A percentile compares a stretch with the other conserved stretches of the same genome.
Evolutionary conservation across 169 alveolate species (phyloP).

Genomic region (Cryptosporidium meleagridis): DNA sequence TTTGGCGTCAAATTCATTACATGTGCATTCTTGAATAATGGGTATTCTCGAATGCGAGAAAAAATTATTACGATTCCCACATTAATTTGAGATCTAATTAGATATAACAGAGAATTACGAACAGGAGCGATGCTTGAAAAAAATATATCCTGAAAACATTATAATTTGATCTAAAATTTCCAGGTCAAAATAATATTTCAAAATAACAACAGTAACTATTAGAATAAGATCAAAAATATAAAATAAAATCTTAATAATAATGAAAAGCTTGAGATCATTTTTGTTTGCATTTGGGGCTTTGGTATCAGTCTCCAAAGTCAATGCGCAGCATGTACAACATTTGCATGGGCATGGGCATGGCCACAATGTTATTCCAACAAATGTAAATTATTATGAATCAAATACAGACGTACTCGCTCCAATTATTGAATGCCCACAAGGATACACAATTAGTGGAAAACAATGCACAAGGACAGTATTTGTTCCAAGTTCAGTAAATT

Average conservation of each 20-base stretch:
- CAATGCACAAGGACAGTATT: conserved; percentile 67
- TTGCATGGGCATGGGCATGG: conserved; percentile 54
- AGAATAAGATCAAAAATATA: not conserved
- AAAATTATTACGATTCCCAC: not conserved
- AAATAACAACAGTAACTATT: conserved; percentile 7
- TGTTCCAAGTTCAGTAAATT: conserved; percentile 70
- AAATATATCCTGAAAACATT: conserved; percentile 28
- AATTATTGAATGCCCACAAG: conserved; percentile 72
- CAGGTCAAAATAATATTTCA: conserved; percentile 12
- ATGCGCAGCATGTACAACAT: conserved; percentile 58
- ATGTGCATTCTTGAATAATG: not conserved
- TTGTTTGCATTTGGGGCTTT: conserved; percentile 6
- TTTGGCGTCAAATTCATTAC: not conserved
- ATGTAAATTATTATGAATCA: conserved; percentile 65
- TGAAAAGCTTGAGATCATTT: conserved; percentile 23
- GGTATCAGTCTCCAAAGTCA: conserved; percentile 2
- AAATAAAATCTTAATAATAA: not conserved
- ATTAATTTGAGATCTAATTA: conserved; percentile 26
- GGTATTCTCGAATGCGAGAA: conserved; percentile 7
- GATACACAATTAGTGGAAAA: conserved; percentile 62
- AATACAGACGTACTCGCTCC: conserved; percentile 71
- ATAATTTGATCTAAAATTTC: not conserved
- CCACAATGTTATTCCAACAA: conserved; percentile 64
- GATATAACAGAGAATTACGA: not conserved
- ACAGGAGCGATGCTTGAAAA: conserved; percentile 28